Conservation (phyloP, 75 land plant genomes). For the Ceratopteris richardii region DNA sequence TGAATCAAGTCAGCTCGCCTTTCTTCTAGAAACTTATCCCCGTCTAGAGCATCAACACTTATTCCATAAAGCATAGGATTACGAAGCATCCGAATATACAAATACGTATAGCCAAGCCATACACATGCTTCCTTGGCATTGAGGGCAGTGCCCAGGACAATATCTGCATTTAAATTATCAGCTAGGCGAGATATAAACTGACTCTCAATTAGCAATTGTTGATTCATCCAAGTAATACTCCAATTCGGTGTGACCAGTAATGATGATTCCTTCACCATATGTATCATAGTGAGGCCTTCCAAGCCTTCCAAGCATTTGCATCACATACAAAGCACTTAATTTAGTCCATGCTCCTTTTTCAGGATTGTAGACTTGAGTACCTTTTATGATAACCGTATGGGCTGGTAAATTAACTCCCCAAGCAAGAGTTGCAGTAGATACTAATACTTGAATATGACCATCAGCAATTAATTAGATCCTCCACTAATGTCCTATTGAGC, state of each 20-base stretch:
- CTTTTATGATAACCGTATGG: conserved; percentile 87
- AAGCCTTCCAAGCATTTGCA: conserved; percentile 98
- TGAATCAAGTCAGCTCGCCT: conserved; percentile 91
- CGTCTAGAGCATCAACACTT: conserved; percentile 45
- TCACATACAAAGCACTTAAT: conserved; percentile 86
- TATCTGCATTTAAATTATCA: conserved; percentile 95
- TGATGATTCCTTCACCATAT: conserved; percentile 88
- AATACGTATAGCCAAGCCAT: conserved; percentile 85
- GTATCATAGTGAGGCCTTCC: conserved; percentile 95
- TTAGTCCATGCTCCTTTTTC: conserved; percentile 98
- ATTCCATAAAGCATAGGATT: conserved; percentile 82
- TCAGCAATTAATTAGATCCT: conserved; percentile 85
- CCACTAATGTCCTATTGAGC: conserved; percentile 72
- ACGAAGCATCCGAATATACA: conserved; percentile 75
- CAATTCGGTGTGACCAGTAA: conserved; percentile 80
- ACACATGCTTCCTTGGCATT: conserved; percentile 84
- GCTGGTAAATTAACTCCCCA: conserved; percentile 99
- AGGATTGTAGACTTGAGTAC: conserved; percentile 93
- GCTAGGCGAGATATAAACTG: conserved; percentile 86
- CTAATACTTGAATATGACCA: conserved; percentile 81
- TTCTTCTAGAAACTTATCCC: conserved; percentile 58
- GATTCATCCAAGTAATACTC: conserved; percentile 94
- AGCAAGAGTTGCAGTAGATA: conserved; percentile 94
- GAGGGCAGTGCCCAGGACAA: conserved; percentile 91
- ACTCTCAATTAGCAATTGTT: conserved; percentile 95